phyloP scores from a whole-genome alignment of 2,329 filamentous ascomycete genomes.

The Tricladium varicosporioides region DNA sequence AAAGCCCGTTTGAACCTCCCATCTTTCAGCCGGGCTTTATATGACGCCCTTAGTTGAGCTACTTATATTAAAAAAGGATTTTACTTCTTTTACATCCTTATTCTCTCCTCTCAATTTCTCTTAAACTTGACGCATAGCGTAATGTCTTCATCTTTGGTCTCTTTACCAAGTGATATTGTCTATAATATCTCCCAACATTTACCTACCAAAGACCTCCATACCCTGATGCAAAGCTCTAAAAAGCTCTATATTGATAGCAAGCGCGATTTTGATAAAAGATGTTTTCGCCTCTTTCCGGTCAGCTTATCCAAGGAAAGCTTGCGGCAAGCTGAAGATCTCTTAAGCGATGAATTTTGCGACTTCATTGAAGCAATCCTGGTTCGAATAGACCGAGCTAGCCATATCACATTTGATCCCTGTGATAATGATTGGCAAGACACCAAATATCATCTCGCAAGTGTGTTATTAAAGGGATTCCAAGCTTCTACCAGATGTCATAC shows the following conservation, averaged over 20 bases:
- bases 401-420: not conserved
- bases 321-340: not conserved
- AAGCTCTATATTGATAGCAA: not conserved
- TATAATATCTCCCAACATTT: not conserved
- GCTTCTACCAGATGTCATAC: not conserved
- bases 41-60: no score
- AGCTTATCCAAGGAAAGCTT: not conserved
- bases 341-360: not conserved
- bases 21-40: not conserved
- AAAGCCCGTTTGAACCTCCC: not conserved
- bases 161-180: not conserved
- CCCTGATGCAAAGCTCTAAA: not conserved
- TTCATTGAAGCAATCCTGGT: not conserved
- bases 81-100: no score
- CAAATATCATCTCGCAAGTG: not conserved
- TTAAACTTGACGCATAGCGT: not conserved
- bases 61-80: not conserved
- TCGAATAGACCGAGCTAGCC: not conserved
- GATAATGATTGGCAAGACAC: not conserved
- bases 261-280: not conserved
- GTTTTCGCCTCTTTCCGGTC: not conserved
- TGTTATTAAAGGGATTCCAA: not conserved
- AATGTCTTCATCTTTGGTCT: not conserved
- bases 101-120: no score
- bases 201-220: not conserved